Evolutionary conservation across 768 basidiomycete genomes (phyloP).

Genomic region (Rhizopogon rudus): DNA sequence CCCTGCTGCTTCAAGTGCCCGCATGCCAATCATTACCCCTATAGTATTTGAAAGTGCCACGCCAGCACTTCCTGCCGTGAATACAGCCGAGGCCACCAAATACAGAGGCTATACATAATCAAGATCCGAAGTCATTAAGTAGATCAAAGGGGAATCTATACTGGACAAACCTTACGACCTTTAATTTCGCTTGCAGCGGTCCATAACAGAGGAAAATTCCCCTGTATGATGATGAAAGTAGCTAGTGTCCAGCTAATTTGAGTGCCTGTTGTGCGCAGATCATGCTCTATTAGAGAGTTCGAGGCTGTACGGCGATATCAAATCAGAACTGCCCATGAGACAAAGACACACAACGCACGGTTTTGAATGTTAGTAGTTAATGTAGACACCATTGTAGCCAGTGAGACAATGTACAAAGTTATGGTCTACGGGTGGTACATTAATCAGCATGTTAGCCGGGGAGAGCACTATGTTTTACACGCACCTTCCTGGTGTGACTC

Average conservation of each 20-base stretch:
- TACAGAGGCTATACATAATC: conserved; percentile 42
- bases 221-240: conserved; percentile 71
- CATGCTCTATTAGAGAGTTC: conserved; percentile 51
- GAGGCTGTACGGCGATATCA: conserved; percentile 40
- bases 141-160: not conserved
- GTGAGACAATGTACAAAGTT: conserved; percentile 23
- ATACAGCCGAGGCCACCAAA: conserved; percentile 45
- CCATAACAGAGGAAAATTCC: conserved; percentile 64
- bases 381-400: conserved; percentile 18
- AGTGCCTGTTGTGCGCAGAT: conserved; percentile 53
- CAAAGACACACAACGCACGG: conserved; percentile 13
- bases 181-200: conserved; percentile 67
- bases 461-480: conserved; percentile 2
- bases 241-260: conserved; percentile 68
- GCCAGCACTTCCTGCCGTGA: conserved; percentile 49
- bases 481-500: conserved; percentile 52
- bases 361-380: conserved; percentile 25
- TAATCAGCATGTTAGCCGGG: not conserved
- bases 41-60: conserved; percentile 54
- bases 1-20: conserved; percentile 66
- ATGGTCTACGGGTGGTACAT: conserved; percentile 11
- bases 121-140: not conserved
- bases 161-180: conserved; percentile 56
- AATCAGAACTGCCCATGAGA: not conserved
- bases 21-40: conserved; percentile 57